phyloP scores from a whole-genome alignment of 495 filamentous ascomycete genomes.

The Immersiella caudata region DNA sequence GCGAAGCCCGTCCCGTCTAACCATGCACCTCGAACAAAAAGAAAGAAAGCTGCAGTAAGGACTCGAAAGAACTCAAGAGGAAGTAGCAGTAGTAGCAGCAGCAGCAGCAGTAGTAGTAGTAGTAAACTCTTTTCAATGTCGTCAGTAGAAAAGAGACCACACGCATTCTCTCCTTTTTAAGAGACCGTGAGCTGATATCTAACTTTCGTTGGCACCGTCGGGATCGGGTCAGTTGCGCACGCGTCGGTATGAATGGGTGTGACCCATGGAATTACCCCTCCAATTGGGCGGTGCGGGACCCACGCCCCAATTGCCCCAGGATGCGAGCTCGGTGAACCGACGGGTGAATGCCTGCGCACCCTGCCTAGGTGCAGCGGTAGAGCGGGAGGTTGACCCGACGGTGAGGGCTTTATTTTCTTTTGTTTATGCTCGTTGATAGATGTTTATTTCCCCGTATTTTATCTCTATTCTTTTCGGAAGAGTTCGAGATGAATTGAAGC shows the following conservation, averaged over 20 bases:
- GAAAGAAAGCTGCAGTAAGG: neutral
- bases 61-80: too few species aligned
- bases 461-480: neutral
- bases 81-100: too few species aligned
- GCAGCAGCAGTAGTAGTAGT: too few species aligned
- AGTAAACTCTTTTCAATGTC: too few species aligned
- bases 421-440: neutral
- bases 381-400: neutral
- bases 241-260: too few species aligned
- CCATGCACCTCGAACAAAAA: conserved; percentile 28
- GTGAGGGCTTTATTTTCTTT: neutral
- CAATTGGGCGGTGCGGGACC: neutral
- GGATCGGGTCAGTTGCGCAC: too few species aligned
- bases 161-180: neutral
- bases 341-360: neutral
- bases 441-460: too few species aligned
- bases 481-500: neutral
- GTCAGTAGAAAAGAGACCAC: too few species aligned
- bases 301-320: neutral
- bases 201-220: too few species aligned
- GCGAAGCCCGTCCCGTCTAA: conserved; percentile 18
- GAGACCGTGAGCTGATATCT: too few species aligned
- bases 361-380: neutral
- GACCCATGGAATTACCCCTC: neutral
- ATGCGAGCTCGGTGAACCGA: neutral